Evolutionary conservation across 805 yeast genomes (phyloP).

Genomic region (Wickerhamiella kurtzmanii): DNA sequence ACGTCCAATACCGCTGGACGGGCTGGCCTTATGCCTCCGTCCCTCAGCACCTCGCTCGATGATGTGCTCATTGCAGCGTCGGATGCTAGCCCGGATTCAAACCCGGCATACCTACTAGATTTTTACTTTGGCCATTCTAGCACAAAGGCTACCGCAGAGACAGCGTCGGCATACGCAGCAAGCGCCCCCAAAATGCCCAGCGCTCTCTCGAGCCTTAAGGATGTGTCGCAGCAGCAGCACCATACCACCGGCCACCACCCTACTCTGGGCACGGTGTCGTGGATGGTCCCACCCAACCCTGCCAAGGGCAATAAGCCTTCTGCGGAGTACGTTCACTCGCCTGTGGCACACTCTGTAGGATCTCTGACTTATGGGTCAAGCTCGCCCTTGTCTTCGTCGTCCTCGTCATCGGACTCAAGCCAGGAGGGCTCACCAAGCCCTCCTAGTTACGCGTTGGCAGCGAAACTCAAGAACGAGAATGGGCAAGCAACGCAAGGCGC

Average conservation of each 20-base stretch:
- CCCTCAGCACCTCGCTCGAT: background rate
- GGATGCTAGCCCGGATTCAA: background rate
- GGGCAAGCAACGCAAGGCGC: slow-evolving; percentile 3
- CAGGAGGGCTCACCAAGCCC: background rate
- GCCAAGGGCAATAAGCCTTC: too few species aligned
- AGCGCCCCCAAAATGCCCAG: background rate
- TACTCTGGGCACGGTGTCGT: background rate
- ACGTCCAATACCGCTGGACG: background rate
- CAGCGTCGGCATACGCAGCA: background rate
- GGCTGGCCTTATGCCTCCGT: background rate
- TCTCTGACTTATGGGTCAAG: background rate
- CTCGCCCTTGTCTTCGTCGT: background rate
- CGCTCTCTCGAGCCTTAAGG: slow-evolving; percentile 13
- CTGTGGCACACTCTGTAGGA: background rate
- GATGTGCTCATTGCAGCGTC: background rate
- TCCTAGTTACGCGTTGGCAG: background rate
- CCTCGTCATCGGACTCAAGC: background rate
- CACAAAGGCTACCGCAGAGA: background rate
- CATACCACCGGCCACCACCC: background rate
- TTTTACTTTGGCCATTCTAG: background rate
- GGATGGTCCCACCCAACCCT: background rate
- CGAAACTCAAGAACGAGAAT: background rate
- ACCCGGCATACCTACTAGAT: background rate
- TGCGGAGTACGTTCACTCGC: background rate
- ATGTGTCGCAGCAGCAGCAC: slow-evolving; percentile 4